These are phyloP conservation scores for Bipolaris victoriae DNA, from an alignment of 2,329 filamentous ascomycete species.

Conservation along the genomic window DNA sequence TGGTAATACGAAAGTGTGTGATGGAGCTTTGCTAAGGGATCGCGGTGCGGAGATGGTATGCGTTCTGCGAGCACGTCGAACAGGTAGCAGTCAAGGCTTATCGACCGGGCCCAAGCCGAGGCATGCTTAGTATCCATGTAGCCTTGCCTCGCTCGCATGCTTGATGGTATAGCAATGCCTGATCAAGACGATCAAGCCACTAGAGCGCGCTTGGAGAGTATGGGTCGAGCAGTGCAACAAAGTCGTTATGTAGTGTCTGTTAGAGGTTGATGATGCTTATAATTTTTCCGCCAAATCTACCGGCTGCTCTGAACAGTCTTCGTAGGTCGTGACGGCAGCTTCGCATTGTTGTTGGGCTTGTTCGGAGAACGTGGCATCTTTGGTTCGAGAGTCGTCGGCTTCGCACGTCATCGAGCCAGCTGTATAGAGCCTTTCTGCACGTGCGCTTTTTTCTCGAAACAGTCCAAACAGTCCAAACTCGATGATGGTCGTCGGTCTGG, in stretches of 20 bases:
- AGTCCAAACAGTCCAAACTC: too few relatives aligned
- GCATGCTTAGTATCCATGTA: not conserved
- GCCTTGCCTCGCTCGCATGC: not conserved
- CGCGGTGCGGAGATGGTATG: not conserved
- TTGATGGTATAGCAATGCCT: not conserved
- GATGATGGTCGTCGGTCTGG: too few relatives aligned
- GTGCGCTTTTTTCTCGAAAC: too few relatives aligned
- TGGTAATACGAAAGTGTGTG: not conserved
- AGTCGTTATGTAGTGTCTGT: not conserved
- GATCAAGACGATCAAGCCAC: not conserved
- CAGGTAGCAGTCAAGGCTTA: not conserved
- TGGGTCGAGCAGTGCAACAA: not conserved
- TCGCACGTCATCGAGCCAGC: too few relatives aligned
- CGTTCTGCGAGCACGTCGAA: not conserved
- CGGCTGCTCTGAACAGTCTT: not conserved
- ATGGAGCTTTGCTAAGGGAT: not conserved
- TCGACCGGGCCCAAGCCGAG: not conserved
- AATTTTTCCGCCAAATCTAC: not conserved
- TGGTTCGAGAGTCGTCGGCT: too few relatives aligned
- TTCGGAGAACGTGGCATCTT: too few relatives aligned
- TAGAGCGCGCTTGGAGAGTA: not conserved
- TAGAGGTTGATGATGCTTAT: not conserved
- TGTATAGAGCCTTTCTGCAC: too few relatives aligned
- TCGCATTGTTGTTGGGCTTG: too few relatives aligned
- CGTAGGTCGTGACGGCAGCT: not conserved